A percentile compares a stretch with the other conserved stretches of the same genome.
Evolutionary conservation across 1,284 basidiomycete species (phyloP).

Genomic region (Malassezia brasiliensis): DNA sequence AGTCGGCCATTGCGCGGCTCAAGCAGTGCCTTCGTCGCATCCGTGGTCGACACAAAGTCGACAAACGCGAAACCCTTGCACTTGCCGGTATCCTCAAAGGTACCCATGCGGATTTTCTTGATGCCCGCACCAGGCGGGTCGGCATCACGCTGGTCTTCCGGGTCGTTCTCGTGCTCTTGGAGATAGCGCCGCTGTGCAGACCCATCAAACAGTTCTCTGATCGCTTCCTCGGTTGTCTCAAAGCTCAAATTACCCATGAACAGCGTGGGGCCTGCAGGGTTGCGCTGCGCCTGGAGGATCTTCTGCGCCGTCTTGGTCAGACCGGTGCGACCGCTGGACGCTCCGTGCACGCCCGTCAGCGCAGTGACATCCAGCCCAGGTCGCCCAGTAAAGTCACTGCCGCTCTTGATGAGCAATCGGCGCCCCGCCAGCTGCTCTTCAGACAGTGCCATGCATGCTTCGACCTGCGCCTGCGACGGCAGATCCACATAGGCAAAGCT

Average conservation of each 20-base stretch:
- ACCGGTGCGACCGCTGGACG: slow-evolving; percentile 34
- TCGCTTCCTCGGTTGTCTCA: slow-evolving; percentile 64
- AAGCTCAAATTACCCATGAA: slow-evolving; percentile 84
- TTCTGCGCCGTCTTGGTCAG: slow-evolving; percentile 70
- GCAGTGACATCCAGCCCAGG: slow-evolving; percentile 38
- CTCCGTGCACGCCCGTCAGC: slow-evolving; percentile 17
- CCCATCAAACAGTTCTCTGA: slow-evolving; percentile 62
- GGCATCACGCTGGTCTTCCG: slow-evolving; percentile 20
- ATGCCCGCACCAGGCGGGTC: slow-evolving; percentile 55
- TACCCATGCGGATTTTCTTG: slow-evolving; percentile 80
- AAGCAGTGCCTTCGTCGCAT: slow-evolving; percentile 70
- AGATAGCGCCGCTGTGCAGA: slow-evolving; percentile 21
- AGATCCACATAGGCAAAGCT: slow-evolving; percentile 97
- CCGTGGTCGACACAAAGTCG: slow-evolving; percentile 69
- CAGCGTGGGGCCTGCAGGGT: slow-evolving; percentile 68
- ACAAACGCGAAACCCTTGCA: slow-evolving; percentile 99
- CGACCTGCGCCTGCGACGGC: slow-evolving; percentile 63
- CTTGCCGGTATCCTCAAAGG: slow-evolving; percentile 81
- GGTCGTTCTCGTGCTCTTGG: slow-evolving; percentile 45
- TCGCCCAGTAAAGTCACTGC: slow-evolving; percentile 51
- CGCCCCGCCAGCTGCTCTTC: slow-evolving; percentile 76
- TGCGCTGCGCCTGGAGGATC: slow-evolving; percentile 69
- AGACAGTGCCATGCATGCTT: slow-evolving; percentile 65
- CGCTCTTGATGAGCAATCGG: slow-evolving; percentile 83
- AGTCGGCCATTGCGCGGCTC: slow-evolving; percentile 75